Evolutionary conservation across 2,329 filamentous ascomycete genomes (phyloP).

Genomic region (Fonsecaea pedrosoi): DNA sequence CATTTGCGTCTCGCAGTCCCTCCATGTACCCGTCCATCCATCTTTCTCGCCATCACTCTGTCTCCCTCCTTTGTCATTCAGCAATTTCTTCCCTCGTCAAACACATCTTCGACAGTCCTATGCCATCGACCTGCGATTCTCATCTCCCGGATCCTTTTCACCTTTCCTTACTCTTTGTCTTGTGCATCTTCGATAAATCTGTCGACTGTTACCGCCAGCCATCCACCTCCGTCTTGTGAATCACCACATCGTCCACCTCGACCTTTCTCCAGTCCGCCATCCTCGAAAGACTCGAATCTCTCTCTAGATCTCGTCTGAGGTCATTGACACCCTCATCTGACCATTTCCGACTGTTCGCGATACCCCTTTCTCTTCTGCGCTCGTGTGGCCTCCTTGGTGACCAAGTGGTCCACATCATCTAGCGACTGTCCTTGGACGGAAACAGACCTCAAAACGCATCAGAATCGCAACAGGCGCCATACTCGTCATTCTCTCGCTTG

Average conservation of each 20-base stretch:
- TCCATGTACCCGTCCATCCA: conserved; percentile 32
- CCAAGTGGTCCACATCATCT: conserved; percentile 16
- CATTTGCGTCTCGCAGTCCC: conserved; percentile 29
- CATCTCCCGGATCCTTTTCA: conserved; percentile 12
- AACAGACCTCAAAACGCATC: conserved; percentile 13
- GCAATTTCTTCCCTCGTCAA: conserved; percentile 23
- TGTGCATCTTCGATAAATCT: conserved; percentile 2
- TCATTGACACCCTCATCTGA: conserved; percentile 4
- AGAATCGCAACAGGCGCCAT: background rate
- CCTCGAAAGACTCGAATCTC: background rate
- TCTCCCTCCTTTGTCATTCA: conserved; percentile 23
- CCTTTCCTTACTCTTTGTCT: conserved; percentile 17
- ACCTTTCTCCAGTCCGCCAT: background rate
- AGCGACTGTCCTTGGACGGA: conserved; percentile 1
- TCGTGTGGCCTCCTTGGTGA: conserved; percentile 22
- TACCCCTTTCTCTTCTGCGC: conserved; percentile 29
- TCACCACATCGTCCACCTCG: conserved; percentile 26
- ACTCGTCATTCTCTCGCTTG: conserved; percentile 4
- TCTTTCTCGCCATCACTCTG: conserved; percentile 22
- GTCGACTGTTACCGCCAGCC: conserved; percentile 16
- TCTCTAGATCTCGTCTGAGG: background rate
- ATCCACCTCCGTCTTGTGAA: conserved; percentile 12
- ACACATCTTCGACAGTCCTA: conserved; percentile 7
- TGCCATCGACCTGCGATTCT: conserved; percentile 7
- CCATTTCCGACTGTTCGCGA: conserved; percentile 24